Percentiles rank a stretch among this genome's conserved stretches.
Evolutionary conservation across 2,329 filamentous ascomycete genomes (phyloP).

Genomic region (Trichoderma endophyticum): DNA sequence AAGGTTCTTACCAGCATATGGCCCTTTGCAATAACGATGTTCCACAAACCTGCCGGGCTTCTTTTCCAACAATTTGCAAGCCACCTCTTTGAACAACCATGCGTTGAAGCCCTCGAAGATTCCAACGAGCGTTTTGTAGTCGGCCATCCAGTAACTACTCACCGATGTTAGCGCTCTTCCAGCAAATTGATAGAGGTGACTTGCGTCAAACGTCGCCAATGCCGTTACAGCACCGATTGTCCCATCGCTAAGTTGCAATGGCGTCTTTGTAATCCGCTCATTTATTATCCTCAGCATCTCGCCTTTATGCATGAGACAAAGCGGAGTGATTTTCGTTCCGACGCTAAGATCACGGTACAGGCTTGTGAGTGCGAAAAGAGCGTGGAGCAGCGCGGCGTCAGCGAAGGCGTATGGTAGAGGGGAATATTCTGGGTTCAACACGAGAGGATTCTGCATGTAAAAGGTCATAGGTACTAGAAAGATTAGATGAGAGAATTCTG

Average conservation of each 20-base stretch:
- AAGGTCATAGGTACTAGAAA: neutral
- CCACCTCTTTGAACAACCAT: neutral
- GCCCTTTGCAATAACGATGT: neutral
- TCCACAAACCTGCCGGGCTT: neutral
- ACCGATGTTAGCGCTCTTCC: neutral
- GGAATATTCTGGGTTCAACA: neutral
- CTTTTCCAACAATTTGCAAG: neutral
- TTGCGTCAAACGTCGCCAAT: neutral
- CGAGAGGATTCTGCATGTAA: neutral
- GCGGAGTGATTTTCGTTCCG: neutral
- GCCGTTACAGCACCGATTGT: neutral
- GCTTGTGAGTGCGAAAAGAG: neutral
- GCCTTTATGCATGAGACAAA: neutral
- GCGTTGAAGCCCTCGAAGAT: neutral
- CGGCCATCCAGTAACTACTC: neutral
- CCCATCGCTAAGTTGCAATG: neutral
- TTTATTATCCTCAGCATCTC: neutral
- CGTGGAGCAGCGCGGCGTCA: neutral
- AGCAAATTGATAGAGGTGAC: neutral
- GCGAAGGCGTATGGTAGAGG: neutral
- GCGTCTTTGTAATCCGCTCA: neutral
- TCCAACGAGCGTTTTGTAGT: neutral
- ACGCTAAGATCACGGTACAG: neutral
- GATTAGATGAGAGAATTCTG: neutral
- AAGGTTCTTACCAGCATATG: neutral